A percentile compares a stretch with the other conserved stretches of the same genome.
phyloP scores from a whole-genome alignment of 2,329 filamentous ascomycete species.

The Epichloe aotearoae region DNA sequence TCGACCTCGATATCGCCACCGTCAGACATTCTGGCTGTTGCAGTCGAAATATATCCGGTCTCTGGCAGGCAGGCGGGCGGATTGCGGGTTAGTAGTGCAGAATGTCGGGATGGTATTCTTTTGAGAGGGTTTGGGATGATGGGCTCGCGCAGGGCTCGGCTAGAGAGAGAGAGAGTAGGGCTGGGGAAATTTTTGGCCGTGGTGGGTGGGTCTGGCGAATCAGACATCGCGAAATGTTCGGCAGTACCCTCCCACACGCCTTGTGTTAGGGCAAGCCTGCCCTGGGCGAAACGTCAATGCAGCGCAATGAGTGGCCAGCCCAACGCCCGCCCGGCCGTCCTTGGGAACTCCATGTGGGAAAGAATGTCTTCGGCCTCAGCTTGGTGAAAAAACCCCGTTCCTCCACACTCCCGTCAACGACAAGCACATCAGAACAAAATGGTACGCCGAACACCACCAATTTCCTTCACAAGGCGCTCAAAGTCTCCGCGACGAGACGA shows the following conservation, averaged over 20 bases:
- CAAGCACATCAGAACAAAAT: slow-evolving; percentile 31
- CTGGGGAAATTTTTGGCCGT: slow-evolving; percentile 21
- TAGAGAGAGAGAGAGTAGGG: slow-evolving; percentile 13
- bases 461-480: not conserved
- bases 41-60: slow-evolving; percentile 22
- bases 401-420: slow-evolving; percentile 25
- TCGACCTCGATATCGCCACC: slow-evolving; percentile 88
- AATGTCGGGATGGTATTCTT: slow-evolving; percentile 25
- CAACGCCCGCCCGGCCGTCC: slow-evolving; percentile 4
- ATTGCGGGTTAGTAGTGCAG: slow-evolving; percentile 25
- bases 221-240: slow-evolving; percentile 14
- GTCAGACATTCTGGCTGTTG: slow-evolving; percentile 70
- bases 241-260: slow-evolving; percentile 16
- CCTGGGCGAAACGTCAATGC: slow-evolving; percentile 16
- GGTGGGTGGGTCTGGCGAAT: slow-evolving; percentile 24
- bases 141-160: slow-evolving; percentile 10
- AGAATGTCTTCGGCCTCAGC: slow-evolving; percentile 16
- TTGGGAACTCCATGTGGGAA: not conserved
- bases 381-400: slow-evolving; percentile 16
- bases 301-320: not conserved
- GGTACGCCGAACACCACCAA: slow-evolving; percentile 19
- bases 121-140: slow-evolving; percentile 20
- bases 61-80: slow-evolving; percentile 22
- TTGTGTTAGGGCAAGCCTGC: slow-evolving; percentile 29
- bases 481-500: not conserved